A percentile compares a stretch with the other conserved stretches of the same genome.
These are phyloP conservation scores for Cicer bijugum DNA, from an alignment of 306 rosid species.

Conservation along the genomic window DNA sequence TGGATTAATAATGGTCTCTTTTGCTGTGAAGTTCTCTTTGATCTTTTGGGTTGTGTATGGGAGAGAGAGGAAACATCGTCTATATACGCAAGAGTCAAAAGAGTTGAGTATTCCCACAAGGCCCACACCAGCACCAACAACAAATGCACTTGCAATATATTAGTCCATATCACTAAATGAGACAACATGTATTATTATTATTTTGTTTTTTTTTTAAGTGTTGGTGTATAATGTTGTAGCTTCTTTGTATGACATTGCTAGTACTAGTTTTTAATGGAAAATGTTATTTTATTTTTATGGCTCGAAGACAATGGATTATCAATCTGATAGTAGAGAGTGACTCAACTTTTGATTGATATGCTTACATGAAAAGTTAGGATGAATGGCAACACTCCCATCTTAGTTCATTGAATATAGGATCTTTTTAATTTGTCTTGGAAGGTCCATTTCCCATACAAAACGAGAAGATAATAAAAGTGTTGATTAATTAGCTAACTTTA, in stretches of 20 bases:
- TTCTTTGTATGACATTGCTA: background rate
- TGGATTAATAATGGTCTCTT: constrained; percentile 75
- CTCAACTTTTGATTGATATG: too few relatives aligned
- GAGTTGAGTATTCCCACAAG: constrained; percentile 3
- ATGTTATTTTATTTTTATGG: background rate
- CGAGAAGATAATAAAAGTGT: too few relatives aligned
- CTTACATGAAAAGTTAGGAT: too few relatives aligned
- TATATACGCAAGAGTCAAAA: constrained; percentile 54
- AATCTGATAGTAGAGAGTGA: too few relatives aligned
- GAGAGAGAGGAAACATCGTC: constrained; percentile 79
- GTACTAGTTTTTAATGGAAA: background rate
- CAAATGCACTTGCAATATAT: background rate
- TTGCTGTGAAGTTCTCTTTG: constrained; percentile 76
- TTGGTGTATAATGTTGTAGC: background rate
- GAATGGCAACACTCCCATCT: too few relatives aligned
- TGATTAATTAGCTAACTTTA: too few relatives aligned
- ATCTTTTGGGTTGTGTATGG: constrained; percentile 88
- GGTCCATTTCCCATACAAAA: too few relatives aligned
- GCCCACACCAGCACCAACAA: constrained; percentile 10
- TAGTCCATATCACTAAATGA: background rate
- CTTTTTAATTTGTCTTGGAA: too few relatives aligned
- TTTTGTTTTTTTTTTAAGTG: background rate
- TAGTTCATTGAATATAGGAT: too few relatives aligned
- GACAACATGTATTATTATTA: background rate
- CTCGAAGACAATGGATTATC: too few relatives aligned